phyloP scores from a whole-genome alignment of 495 filamentous ascomycete genomes.

The Aspergillus leporis region DNA sequence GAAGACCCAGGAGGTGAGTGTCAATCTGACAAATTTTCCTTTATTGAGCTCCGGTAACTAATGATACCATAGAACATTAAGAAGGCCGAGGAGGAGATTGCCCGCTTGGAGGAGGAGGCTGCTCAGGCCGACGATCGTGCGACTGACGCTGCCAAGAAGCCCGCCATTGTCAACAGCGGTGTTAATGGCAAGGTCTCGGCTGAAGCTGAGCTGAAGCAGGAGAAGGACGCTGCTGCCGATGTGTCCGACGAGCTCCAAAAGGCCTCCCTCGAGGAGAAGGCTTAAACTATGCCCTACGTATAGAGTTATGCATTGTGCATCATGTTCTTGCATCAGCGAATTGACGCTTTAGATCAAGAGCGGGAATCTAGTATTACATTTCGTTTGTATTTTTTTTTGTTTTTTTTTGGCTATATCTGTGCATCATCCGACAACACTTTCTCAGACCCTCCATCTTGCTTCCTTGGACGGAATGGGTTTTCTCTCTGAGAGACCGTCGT shows the following conservation, averaged over 20 bases:
- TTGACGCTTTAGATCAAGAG: background rate
- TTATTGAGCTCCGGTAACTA: slow-evolving; percentile 17
- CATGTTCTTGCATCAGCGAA: slow-evolving; percentile 16
- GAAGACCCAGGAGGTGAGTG: slow-evolving; percentile 86
- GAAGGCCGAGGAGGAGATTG: slow-evolving; percentile 68
- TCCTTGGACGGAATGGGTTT: background rate
- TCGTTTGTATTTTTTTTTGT: slow-evolving; percentile 8
- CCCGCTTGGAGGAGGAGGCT: slow-evolving; percentile 59
- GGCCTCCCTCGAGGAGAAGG: slow-evolving; percentile 57
- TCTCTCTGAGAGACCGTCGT: background rate
- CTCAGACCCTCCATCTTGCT: background rate
- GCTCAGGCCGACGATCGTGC: slow-evolving; percentile 32
- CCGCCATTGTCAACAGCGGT: slow-evolving; percentile 46
- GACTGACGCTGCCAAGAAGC: slow-evolving; percentile 53
- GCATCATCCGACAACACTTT: slow-evolving; percentile 7
- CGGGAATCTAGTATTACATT: slow-evolving; percentile 1
- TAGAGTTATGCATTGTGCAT: slow-evolving; percentile 19
- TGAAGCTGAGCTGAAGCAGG: slow-evolving; percentile 55
- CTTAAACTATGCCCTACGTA: slow-evolving; percentile 25
- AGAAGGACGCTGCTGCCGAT: slow-evolving; percentile 58
- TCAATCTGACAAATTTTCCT: background rate
- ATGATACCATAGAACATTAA: slow-evolving; percentile 63
- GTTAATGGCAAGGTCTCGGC: slow-evolving; percentile 55
- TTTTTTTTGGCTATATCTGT: slow-evolving; percentile 3
- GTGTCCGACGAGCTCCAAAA: slow-evolving; percentile 59